Evolutionary conservation across 805 yeast genomes (phyloP), one percentile per base, ranked within the genome.

Genomic region (Ogataea pini): DNA sequence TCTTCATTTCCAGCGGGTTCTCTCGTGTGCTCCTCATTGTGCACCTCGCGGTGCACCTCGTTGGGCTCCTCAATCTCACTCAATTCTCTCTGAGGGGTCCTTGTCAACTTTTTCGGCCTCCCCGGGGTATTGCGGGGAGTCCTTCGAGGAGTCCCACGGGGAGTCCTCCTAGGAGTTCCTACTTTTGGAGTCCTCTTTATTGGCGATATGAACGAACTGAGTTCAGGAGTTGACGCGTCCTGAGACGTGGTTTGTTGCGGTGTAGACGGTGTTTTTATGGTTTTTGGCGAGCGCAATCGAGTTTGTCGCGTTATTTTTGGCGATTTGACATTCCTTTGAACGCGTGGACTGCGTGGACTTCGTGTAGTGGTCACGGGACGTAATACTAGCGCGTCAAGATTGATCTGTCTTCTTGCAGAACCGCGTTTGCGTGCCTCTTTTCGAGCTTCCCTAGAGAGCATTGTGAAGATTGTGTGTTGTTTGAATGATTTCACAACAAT

Each of bases 371-470:
- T 4, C 13, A 19, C 63, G 7, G 61, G 49, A 10, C 52, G 52
- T 7, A 65, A 36, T 7, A 63, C 65, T 3, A 64, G 45, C 13
- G 56, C 64, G 12, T 57, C 54, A 24, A 62, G 51, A 27, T 59
- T 60, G 13, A 63, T 51, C 22, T 48, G 55, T 25, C 71, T 42
- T 17, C 53, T 50, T 9, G 65, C 68, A 12, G 64, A 55, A 3
- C 71, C 71, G 33, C 71, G 48, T 44, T 64, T 61, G 19, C 71
- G 49, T 2, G 60, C 53, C 50, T 63, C 70, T 40, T 52, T 54
- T 18, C 67, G 50, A 1, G 61, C 59, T 28, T 61, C 65, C 45
- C 68, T 51, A 1, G 63, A 59, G 3, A 55, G 49, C 63, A 58
- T 60, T n/a, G n/a, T n/a, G n/a, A n/a, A n/a, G n/a, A n/a, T n/a